Evolutionary conservation across 306 rosid genomes (phyloP), one percentile per base, ranked within the genome.

Genomic region (Cucurbita moschata): DNA sequence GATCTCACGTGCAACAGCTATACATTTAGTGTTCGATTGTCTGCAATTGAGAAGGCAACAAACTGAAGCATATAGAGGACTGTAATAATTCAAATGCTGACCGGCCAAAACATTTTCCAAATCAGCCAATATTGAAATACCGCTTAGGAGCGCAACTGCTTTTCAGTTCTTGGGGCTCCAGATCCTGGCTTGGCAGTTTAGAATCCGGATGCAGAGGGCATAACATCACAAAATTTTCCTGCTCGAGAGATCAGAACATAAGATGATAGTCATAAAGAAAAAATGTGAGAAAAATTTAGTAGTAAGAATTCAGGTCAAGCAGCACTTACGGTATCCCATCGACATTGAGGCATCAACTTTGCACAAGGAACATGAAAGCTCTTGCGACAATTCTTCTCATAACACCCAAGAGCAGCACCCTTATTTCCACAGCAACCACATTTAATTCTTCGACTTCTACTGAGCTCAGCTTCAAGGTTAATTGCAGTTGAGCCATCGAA

Each of bases 341-440:
- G 97, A 80, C 96, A 94, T 68, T 79, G 83, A 14, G 92, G 87
- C 76, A 88, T 90, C 85, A 78, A 82, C 81, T 79, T 90, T 75
- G 98, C 96, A 76, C 98, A 94, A 60, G 91, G 76, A 61, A 94
- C 87, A 66, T 94, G 98, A 75, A 94, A 94, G 83, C 98, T 94
- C 84, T 78, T 86, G 50, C 97, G 97, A 82, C 98, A 94, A 81
- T 82, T 82, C 83, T 85, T 86, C 78, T 89, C 88, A 70, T 74
- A 89, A 79, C 98, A 94, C 46, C 98, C 98, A 21, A 94, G 91
- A 52, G 97, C 87, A 30, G 96, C 98, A 23, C 98, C 98, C 84
- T 82, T 90, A 16, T 80, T 78, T 76, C 94, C 96, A 80, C 98
- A 94, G 70, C 90, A 87, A 77, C 89, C 73, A 81, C 98, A 94